Evolutionary conservation across 2,329 filamentous ascomycete species (phyloP).

Genomic region (Aspergillus latus): DNA sequence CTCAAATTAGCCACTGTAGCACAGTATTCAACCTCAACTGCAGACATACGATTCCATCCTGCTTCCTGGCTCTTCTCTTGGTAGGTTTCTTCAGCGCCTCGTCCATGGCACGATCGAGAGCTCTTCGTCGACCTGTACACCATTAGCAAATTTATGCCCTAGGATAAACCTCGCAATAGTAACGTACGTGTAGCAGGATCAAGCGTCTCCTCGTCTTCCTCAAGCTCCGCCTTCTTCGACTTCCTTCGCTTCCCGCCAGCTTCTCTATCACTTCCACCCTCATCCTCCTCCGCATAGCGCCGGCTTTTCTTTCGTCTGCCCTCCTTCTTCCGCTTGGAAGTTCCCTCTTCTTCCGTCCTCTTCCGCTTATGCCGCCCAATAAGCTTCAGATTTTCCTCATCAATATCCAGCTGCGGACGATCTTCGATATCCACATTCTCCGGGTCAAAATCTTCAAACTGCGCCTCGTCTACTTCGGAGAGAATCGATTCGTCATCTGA

Average conservation of each 20-base stretch:
- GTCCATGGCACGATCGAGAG: constrained; percentile 83
- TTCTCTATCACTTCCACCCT: constrained; percentile 50
- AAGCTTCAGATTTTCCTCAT: constrained; percentile 61
- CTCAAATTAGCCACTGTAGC: constrained; percentile 13
- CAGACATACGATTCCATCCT: constrained; percentile 78
- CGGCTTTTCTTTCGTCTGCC: constrained; percentile 62
- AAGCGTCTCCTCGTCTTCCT: constrained; percentile 74
- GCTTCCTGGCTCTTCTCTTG: constrained; percentile 70
- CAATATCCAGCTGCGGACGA: constrained; percentile 58
- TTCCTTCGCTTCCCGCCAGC: constrained; percentile 52
- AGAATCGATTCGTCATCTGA: constrained; percentile 63
- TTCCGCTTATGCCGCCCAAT: constrained; percentile 65
- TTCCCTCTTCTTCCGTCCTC: constrained; percentile 61
- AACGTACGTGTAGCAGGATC: constrained; percentile 75
- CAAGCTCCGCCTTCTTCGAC: constrained; percentile 55
- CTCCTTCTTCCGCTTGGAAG: constrained; percentile 68
- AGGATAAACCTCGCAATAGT: not conserved
- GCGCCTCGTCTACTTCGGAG: constrained; percentile 64
- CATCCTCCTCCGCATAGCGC: constrained; percentile 67
- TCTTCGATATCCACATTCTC: constrained; percentile 62
- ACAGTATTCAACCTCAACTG: not conserved
- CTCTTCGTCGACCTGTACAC: constrained; percentile 65
- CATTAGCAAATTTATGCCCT: constrained; percentile 4
- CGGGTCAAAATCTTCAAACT: constrained; percentile 65
- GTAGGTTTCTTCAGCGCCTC: constrained; percentile 79